Base-by-base conservation (phyloP, 2,329 filamentous ascomycete genomes). In the Truncatella angustata region DNA sequence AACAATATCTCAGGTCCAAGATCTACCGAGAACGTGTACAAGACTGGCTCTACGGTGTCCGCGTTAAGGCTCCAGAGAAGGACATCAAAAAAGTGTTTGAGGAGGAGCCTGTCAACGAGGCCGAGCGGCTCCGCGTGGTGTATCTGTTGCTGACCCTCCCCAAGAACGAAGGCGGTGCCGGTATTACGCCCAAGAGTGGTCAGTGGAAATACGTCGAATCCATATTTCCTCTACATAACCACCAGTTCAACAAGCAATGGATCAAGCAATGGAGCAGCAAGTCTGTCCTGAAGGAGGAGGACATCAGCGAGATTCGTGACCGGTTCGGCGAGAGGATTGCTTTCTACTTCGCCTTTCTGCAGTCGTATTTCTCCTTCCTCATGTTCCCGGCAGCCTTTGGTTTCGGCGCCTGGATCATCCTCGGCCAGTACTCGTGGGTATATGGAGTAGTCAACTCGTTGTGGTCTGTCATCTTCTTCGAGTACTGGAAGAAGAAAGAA, bases 401-500 rank as follows among this genome's bases (percentile, higher is more conserved):
- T 3, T 77, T 90, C 36, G 77, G 81, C 1, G 82, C 87, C 11
- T 97, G 91, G 89, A 69, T 92, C 26, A 74, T 96, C n/a, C 76
- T 96, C 0, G 91, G 91, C 7, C 82, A 87, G 52, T 97, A 91
- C 71, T 96, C 92, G 2, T 82, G 85, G 52, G 70, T 91, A 46
- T 97, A 95, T 62, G 90, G 88, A 12, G 69, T 92, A 1, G 78
- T 87, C 40, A 92, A 87, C 65, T 87, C 85, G 30, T 73, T 96
- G n/a, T 96, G 92, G 90, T 87, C 87, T 52, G 85, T 94, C 3
- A 75, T 93, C 44, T 97, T 97, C 65, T 88, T 96, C 52, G 93
- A 97, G 67, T 96, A 89, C 70, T 97, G 93, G 93, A 96, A 95
- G 73, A 88, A 93, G 62, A 90, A 95, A 68, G 91, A 97, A 69